Evolutionary conservation across 805 yeast species (phyloP), one percentile per base, ranked within the genome.

Genomic region (Starmerella etchellsii): DNA sequence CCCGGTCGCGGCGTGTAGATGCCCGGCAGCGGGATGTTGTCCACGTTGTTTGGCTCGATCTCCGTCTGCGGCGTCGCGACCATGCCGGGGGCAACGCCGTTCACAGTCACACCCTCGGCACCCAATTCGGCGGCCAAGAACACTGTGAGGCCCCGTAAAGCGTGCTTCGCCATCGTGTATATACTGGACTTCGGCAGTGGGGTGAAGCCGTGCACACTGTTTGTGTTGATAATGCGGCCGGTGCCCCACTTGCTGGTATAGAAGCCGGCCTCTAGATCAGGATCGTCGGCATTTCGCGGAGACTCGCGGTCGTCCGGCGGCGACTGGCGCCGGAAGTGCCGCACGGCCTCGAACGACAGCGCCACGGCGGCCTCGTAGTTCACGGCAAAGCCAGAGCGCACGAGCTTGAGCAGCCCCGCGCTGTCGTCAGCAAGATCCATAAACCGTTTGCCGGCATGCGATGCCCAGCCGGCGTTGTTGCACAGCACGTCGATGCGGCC

Each of bases 381-480:
- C 22, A 42, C 47, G 21, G 46, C 40, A 30, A 42, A 45, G 9
- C 49, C 49, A n/a, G 38, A 28, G 10, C 49, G 37, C 18, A 45
- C 16, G 25, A 37, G 36, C 32, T 25, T 10, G 9, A 39, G 19
- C n/a, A 45, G 40, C 19, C 36, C 44, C 18, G 23, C 33, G 4
- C 46, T 28, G 19, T 22, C 16, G 10, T 39, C 39, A 20, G 38
- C 42, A 11, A 45, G 44, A 7, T 42, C 44, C 37, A 43, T 43
- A 34, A 45, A 45, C 14, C n/a, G 20, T 26, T 36, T 39, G 3
- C 46, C 46, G 4, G 49, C 49, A 26, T 34, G 36, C 3, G 44
- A 42, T 6, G 46, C 46, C 49, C 47, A 42, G 20, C 43, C 47
- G 4, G 50, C 50, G 19, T 43, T 43, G 41, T 46, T 46, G 20